Evolutionary conservation across 1,284 basidiomycete species (phyloP).

Genomic region (Garcileccinum viscosum): DNA sequence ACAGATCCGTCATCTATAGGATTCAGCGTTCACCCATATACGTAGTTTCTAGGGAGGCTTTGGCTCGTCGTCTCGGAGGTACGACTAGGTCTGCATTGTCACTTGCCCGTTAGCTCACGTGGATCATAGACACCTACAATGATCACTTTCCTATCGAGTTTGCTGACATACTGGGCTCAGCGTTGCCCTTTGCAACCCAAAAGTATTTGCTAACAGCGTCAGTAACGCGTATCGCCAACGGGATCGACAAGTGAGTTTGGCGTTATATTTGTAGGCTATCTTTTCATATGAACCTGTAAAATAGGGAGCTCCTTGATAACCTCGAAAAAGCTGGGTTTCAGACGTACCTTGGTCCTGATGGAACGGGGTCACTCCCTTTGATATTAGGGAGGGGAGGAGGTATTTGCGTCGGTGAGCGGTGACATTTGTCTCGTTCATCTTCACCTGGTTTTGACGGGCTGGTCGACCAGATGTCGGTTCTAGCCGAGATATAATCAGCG

Average conservation of each 20-base stretch:
- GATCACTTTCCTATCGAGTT: slow-evolving; percentile 33
- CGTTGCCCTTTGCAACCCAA: slow-evolving; percentile 27
- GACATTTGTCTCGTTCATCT: not conserved
- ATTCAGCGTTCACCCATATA: not conserved
- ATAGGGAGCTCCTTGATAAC: not conserved
- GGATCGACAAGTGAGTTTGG: slow-evolving; percentile 28
- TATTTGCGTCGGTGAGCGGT: not conserved
- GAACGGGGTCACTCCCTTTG: not conserved
- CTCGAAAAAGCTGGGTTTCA: not conserved
- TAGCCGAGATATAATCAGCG: not conserved
- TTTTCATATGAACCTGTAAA: not conserved
- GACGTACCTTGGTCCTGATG: not conserved
- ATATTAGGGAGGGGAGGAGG: not conserved
- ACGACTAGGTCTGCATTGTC: not conserved
- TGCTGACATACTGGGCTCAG: slow-evolving; percentile 29
- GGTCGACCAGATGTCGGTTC: not conserved
- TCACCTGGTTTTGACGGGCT: not conserved
- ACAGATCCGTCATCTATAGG: not conserved
- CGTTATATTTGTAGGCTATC: not conserved
- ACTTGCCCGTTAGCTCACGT: not conserved
- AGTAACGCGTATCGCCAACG: slow-evolving; percentile 16
- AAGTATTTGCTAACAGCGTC: slow-evolving; percentile 19
- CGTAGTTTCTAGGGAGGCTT: slow-evolving; percentile 20
- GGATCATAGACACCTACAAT: slow-evolving; percentile 30
- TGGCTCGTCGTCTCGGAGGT: slow-evolving; percentile 25